These are phyloP conservation scores for Exophiala sp. DNA, from an alignment of 2,329 filamentous ascomycete genomes.

Conservation along the genomic window DNA sequence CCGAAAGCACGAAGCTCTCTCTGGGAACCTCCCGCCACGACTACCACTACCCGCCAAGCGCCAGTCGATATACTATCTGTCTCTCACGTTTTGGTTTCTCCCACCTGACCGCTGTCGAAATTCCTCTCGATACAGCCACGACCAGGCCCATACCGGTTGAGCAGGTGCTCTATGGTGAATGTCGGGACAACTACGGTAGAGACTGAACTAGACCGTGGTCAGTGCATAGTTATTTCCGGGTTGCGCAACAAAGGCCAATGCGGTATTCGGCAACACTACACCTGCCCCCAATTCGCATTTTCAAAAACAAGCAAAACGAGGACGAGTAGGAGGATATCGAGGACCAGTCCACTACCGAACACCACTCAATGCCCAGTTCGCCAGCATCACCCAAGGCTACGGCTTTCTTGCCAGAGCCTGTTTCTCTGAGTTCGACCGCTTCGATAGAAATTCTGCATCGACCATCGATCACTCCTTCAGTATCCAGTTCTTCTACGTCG, in stretches of 20 bases:
- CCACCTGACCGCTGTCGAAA: neutral
- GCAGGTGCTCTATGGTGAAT: constrained; percentile 9
- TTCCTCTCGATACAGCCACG: constrained; percentile 2
- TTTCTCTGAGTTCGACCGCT: constrained; percentile 13
- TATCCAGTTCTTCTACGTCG: constrained; percentile 36
- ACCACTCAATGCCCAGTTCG: constrained; percentile 12
- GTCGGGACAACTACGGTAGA: constrained; percentile 5
- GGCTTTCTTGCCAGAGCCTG: constrained; percentile 14
- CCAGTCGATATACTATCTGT: neutral
- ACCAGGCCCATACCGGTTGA: constrained; percentile 10
- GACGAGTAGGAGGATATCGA: neutral
- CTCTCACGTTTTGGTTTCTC: neutral
- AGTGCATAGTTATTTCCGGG: constrained; percentile 8
- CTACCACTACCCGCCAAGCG: neutral
- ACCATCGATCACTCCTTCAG: constrained; percentile 20
- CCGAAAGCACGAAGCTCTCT: neutral
- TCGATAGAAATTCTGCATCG: constrained; percentile 4
- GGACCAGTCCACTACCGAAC: neutral
- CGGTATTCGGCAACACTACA: constrained; percentile 16
- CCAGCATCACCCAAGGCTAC: constrained; percentile 18
- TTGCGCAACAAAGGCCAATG: constrained; percentile 16
- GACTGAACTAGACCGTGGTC: constrained; percentile 14
- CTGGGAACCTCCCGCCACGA: neutral
- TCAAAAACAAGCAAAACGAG: constrained; percentile 11
- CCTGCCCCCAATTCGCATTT: constrained; percentile 12